Base-by-base conservation (phyloP, 1,139 yeast species). In the Blastobotrys petasosporus region DNA sequence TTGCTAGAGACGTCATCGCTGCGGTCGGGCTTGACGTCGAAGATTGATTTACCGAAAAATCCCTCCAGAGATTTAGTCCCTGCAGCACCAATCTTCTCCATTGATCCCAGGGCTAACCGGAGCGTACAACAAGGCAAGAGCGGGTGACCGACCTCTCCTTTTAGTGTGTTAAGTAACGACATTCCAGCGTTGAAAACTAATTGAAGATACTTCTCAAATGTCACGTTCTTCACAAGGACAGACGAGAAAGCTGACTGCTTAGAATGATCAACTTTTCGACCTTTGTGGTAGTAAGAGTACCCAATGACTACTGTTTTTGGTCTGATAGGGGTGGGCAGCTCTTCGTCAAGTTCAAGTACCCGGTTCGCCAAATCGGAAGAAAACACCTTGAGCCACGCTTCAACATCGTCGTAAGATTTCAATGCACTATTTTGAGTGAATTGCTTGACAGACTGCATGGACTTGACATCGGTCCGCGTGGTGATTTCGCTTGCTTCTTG, bases 371-470 rank as follows among this genome's bases (percentile, higher is more conserved):
- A 65, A 58, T 92, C 98, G 0, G 92, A 94, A 0, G 84, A 75
- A 65, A 82, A 88, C 0, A 92, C 95, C 40, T 74, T 77, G 8
- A 90, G 66, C 98, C 98, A 92, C 32, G 80, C 82, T 4, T 71
- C 58, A 20, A 86, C 79, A 56, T 87, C 96, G 2, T 67, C 68
- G 2, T 75, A 55, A 1, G 73, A 70, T 6, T 63, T 65, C 3
- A 88, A 77, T n/a, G 66, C 66, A 0, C 76, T 37, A 1, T 55
- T 46, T 71, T 53, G 50, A 48, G 80, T 64, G 61, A 92, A 82
- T 57, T 88, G 86, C 60, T 92, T 92, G 42, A 83, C 79, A 0
- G 97, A 83, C 67, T 81, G 80, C 97, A 92, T 88, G 1, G 95
- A 82, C 59, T 88, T 87, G 16, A 85, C 74, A 33, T 80, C 79